Evolutionary conservation across 202 grass and related monocot species (phyloP), one percentile per base, ranked within the genome.

Genomic region (Hordeum pubiflorum): DNA sequence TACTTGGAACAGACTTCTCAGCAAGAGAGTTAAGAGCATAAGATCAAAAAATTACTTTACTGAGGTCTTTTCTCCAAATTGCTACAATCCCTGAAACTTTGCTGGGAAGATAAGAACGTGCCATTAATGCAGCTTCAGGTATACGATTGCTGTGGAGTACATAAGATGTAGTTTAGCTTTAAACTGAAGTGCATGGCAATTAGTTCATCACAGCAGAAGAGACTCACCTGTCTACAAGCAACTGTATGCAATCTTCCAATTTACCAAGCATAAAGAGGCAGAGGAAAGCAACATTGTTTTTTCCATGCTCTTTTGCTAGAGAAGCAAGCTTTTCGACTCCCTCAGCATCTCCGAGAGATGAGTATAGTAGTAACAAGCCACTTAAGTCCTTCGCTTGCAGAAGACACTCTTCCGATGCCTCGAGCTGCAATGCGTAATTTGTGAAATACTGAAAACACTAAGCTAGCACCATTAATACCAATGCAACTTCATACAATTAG

Each of bases 91-190:
- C 92, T 54, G 96, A 84, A 62, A 98, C 96, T 87, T 93, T 98
- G 84, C 96, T 95, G 50, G 96, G 96, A 72, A 98, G 84, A 79
- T 98, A 98, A 71, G 96, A 98, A 68, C 96, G 87, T 40, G 96
- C 85, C 96, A 98, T 95, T 63, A 98, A 89, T 73, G 96, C 96
- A 81, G 96, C 88, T 93, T 98, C 96, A 41, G 96, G 96, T 74
- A 95, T 93, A 72, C 96, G 96, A 57, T 95, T 93, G 83, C 96
- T 98, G 92, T 13, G 75, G 67, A 75, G 63, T 78, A 88, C 34
- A 80, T 12, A 82, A 69, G 8, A 54, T 54, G 63, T 12, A 44
- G 20, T 80, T 87, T 72, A 85, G 70, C 39, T 61, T 56, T 64
- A 14, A 76, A 82, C 48, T 54, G 48, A 76, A 70, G 29, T 54